Conservation (phyloP, 2,329 filamentous ascomycete species). For the Colletotrichum sp. region DNA sequence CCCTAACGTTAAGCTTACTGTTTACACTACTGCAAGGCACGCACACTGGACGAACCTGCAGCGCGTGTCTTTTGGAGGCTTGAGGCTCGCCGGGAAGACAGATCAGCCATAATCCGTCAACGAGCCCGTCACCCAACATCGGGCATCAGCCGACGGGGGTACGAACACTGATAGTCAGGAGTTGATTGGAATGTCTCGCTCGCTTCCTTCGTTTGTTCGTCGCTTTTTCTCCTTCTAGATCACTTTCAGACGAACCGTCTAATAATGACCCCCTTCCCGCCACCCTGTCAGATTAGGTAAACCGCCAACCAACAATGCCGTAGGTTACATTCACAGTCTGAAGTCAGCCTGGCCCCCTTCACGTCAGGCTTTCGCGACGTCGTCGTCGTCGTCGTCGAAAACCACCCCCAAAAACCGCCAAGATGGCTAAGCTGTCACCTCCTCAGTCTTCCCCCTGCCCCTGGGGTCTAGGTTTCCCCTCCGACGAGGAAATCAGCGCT, state of each 20-base stretch:
- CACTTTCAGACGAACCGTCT: background rate
- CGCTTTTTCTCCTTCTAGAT: background rate
- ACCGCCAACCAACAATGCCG: background rate
- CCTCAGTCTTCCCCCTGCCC: background rate
- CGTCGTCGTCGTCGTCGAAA: background rate
- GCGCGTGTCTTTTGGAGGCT: background rate
- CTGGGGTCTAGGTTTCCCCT: background rate
- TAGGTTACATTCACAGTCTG: background rate
- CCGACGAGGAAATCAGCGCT: background rate
- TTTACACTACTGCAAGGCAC: slow-evolving; percentile 4
- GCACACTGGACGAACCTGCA: background rate
- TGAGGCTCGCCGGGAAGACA: background rate
- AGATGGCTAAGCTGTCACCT: background rate
- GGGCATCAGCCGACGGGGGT: background rate
- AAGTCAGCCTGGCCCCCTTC: background rate
- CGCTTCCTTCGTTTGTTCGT: background rate
- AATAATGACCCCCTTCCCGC: background rate
- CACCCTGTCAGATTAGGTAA: background rate
- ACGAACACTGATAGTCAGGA: background rate
- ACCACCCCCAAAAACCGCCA: background rate
- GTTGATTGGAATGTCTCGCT: slow-evolving; percentile 18
- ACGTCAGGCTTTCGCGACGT: background rate
- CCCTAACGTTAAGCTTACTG: background rate
- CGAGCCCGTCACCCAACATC: background rate
- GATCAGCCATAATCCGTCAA: background rate